phyloP scores from a whole-genome alignment of 768 basidiomycete genomes.

The Leccinum variicolor region DNA sequence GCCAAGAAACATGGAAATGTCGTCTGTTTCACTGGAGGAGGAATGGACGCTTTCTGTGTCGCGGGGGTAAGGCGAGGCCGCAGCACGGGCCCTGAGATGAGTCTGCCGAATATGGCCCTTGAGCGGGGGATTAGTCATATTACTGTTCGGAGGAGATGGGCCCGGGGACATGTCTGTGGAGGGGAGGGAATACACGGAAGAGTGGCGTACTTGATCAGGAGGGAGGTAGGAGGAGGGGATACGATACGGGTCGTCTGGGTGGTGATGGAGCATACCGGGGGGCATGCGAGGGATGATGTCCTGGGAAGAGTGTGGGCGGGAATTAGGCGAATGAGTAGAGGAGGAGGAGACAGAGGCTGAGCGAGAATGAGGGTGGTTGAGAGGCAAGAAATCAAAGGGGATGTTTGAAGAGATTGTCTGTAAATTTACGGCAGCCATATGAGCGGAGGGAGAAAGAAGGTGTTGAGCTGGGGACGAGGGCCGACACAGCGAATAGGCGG shows the following conservation, averaged over 20 bases:
- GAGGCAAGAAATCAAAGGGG: slow-evolving; percentile 69
- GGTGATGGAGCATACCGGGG: slow-evolving; percentile 44
- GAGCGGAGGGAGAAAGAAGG: slow-evolving; percentile 35
- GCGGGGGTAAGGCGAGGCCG: slow-evolving; percentile 82
- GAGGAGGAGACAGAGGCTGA: slow-evolving; percentile 77
- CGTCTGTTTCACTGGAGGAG: slow-evolving; percentile 87
- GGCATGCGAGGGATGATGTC: slow-evolving; percentile 55
- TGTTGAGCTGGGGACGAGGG: slow-evolving; percentile 31
- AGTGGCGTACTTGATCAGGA: slow-evolving; percentile 43
- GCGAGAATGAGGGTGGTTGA: slow-evolving; percentile 64
- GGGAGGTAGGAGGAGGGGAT: slow-evolving; percentile 51
- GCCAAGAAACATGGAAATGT: slow-evolving; percentile 73
- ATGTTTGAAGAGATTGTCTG: slow-evolving; percentile 66
- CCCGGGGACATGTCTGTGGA: slow-evolving; percentile 42
- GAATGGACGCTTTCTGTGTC: slow-evolving; percentile 85
- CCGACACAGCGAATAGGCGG: slow-evolving; percentile 41
- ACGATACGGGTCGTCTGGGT: slow-evolving; percentile 70
- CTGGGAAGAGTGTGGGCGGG: slow-evolving; percentile 78
- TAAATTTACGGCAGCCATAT: slow-evolving; percentile 72
- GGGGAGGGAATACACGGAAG: slow-evolving; percentile 41
- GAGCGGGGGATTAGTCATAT: slow-evolving; percentile 69
- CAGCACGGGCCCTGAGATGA: slow-evolving; percentile 76
- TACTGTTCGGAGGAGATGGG: slow-evolving; percentile 74
- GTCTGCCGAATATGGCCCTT: slow-evolving; percentile 74
- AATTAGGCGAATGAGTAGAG: slow-evolving; percentile 67